phyloP scores from a whole-genome alignment of 1,284 basidiomycete species.

The Bjerkandera adusta region DNA sequence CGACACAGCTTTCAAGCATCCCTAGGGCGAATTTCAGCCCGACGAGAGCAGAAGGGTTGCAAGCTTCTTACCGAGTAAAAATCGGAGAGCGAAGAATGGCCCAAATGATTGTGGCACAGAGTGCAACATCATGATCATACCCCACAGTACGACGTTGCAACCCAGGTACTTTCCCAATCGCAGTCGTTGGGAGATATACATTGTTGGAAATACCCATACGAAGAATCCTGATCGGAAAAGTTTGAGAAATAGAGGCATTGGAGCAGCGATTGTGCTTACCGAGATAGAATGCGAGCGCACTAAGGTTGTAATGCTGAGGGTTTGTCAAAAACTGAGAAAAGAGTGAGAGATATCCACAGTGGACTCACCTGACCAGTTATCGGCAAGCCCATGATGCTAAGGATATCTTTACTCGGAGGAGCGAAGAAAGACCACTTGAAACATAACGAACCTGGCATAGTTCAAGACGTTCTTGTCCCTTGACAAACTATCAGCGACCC shows the following conservation, averaged over 20 bases:
- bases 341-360: not conserved
- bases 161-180: slow-evolving; percentile 63
- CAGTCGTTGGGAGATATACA: slow-evolving; percentile 61
- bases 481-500: slow-evolving; percentile 2
- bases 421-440: too few relatives aligned
- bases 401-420: too few relatives aligned
- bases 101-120: slow-evolving; percentile 55
- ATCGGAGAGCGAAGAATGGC: slow-evolving; percentile 59
- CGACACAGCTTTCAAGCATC: slow-evolving; percentile 65
- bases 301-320: slow-evolving; percentile 55
- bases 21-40: slow-evolving; percentile 34
- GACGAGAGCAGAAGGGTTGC: not conserved
- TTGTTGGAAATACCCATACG: slow-evolving; percentile 65
- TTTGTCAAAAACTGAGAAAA: not conserved
- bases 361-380: slow-evolving; percentile 52
- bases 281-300: slow-evolving; percentile 63
- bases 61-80: slow-evolving; percentile 47
- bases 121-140: slow-evolving; percentile 59
- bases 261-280: slow-evolving; percentile 32
- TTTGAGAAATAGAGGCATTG: not conserved
- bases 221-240: slow-evolving; percentile 44
- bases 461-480: slow-evolving; percentile 70
- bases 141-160: slow-evolving; percentile 61
- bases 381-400: slow-evolving; percentile 64
- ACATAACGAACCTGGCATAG: slow-evolving; percentile 52